Base-by-base conservation (phyloP, 1,139 yeast species). In the Hanseniaspora uvarum region DNA sequence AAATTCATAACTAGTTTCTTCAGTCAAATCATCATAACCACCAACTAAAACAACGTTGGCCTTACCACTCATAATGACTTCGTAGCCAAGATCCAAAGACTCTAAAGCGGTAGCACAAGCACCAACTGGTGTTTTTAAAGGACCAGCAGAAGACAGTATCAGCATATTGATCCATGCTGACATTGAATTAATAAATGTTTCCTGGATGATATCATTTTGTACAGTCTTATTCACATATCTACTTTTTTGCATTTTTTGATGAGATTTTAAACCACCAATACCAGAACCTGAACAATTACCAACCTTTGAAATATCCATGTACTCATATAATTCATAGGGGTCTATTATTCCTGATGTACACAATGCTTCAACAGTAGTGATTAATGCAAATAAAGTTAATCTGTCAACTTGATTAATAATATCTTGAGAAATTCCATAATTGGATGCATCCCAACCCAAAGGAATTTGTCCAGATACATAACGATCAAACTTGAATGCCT, bases 261-360 rank as follows among this genome's bases (percentile, higher is more conserved):
- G 75, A 53, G 96, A 96, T 61, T 81, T 68, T 62, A 87, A 87
- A 78, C 96, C 96, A 70, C 96, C 96, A 88, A 88, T 85, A 76
- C 96, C 96, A 54, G 95, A 86, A 72, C 96, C 96, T 50, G 94
- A 82, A 75, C 95, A 86, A 78, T 87, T 88, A 72, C 96, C 96
- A 61, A 88, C 86, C 71, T 88, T 96, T 47, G 96, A 86, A 56
- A 88, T 89, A 69, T 88, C 96, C 57, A 88, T 94, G 67, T 88
- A 88, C 73, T 87, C 83, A 78, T 88, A 88, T 74, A 88, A 83
- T 73, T 88, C 96, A 68, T 86, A 88, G 56, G 96, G 96, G 69
- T 88, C 96, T 56, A 94, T 86, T 63, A 88, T 72, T 78, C 96
- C 96, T 58, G 95, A 79, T 55, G 88, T 73, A 60, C 88, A 75